phyloP scores from a whole-genome alignment of 2,329 filamentous ascomycete genomes.

The Botrytis paeoniae region DNA sequence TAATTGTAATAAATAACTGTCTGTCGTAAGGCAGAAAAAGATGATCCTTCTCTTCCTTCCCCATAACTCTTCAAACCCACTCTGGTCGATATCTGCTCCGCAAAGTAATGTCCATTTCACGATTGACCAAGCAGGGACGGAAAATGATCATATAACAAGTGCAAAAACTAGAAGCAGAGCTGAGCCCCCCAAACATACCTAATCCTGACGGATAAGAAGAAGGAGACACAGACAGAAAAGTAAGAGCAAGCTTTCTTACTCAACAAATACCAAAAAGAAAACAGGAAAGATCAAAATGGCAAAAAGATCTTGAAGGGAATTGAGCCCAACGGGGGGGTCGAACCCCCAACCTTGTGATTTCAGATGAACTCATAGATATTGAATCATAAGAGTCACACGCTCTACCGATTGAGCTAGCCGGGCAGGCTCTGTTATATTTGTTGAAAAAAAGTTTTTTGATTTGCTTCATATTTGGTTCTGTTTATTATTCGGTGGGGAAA shows the following conservation, averaged over 20 bases:
- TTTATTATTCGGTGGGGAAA: background rate
- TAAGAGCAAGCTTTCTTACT: background rate
- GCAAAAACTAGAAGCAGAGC: background rate
- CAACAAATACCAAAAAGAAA: background rate
- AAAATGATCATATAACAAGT: background rate
- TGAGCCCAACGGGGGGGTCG: conserved; percentile 17
- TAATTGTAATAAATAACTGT: background rate
- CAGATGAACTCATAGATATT: conserved; percentile 8
- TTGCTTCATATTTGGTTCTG: background rate
- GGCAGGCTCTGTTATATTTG: conserved; percentile 20
- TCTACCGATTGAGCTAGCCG: conserved; percentile 38
- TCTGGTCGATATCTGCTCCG: background rate
- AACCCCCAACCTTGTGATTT: conserved; percentile 17
- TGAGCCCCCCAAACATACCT: background rate
- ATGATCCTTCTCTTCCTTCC: background rate
- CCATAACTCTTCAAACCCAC: background rate
- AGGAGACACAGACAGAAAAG: background rate
- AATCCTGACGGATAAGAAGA: background rate
- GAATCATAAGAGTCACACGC: conserved; percentile 35
- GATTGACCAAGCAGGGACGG: background rate
- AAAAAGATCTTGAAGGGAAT: background rate
- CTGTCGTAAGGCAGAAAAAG: background rate
- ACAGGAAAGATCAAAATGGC: background rate
- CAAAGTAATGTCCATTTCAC: background rate
- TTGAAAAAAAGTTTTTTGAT: accelerated